Percentiles rank a stretch among this genome's conserved stretches.
These are phyloP conservation scores for Diplocarpon mali DNA, from an alignment of 2,329 filamentous ascomycete genomes.

Conservation along the genomic window DNA sequence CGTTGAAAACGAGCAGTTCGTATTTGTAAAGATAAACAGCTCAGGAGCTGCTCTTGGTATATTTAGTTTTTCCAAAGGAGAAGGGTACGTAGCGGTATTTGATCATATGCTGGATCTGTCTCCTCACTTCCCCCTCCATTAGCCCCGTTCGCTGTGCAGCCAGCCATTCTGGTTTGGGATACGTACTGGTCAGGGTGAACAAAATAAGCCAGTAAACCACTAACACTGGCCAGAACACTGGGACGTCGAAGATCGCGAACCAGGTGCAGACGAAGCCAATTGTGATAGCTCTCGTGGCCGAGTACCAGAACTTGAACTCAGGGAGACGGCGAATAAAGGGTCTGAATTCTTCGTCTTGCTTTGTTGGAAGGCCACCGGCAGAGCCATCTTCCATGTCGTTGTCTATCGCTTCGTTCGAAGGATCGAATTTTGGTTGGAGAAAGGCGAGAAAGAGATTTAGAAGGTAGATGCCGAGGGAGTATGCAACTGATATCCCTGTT, in stretches of 20 bases:
- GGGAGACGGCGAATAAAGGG: constrained; percentile 93
- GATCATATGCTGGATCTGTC: constrained; percentile 99
- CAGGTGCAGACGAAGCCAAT: constrained; percentile 83
- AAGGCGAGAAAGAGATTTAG: constrained; percentile 99
- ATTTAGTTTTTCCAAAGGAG: constrained; percentile 79
- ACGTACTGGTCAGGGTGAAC: constrained; percentile 87
- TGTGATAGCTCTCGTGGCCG: constrained; percentile 74
- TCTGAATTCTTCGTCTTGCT: constrained; percentile 94
- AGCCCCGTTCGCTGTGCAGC: constrained; percentile 1
- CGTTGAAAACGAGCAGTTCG: too few relatives aligned
- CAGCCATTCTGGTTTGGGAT: neutral
- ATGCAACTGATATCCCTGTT: constrained; percentile 59
- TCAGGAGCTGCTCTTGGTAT: constrained; percentile 48
- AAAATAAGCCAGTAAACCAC: constrained; percentile 99
- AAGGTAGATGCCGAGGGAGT: constrained; percentile 96
- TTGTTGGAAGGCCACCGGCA: constrained; percentile 73
- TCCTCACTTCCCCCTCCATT: constrained; percentile 60
- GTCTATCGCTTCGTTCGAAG: constrained; percentile 80
- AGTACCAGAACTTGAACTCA: constrained; percentile 99
- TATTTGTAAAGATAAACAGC: neutral
- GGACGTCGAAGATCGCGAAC: constrained; percentile 91
- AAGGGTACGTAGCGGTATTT: constrained; percentile 98
- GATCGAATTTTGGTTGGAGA: constrained; percentile 96
- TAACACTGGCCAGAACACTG: constrained; percentile 97
- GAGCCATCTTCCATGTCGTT: constrained; percentile 94